Conservation (phyloP, 2,329 filamentous ascomycete genomes). For the Pezicula neosporulosa region DNA sequence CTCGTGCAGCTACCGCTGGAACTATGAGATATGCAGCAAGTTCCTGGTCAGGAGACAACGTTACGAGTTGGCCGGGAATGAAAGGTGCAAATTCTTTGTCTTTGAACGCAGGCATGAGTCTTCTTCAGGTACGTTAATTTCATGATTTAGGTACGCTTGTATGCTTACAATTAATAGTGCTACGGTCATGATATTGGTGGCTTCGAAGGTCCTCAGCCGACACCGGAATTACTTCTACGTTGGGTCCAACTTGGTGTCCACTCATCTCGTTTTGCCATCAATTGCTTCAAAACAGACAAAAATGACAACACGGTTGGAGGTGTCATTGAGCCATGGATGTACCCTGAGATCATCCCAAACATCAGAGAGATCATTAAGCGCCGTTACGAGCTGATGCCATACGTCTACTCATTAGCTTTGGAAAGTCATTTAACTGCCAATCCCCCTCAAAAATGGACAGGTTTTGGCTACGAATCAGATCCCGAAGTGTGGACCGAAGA, state of each 20-base stretch:
- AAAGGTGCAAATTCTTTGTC: slow-evolving; percentile 68
- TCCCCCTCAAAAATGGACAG: slow-evolving; percentile 68
- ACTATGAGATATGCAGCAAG: slow-evolving; percentile 69
- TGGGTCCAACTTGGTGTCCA: slow-evolving; percentile 72
- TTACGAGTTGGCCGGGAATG: slow-evolving; percentile 72
- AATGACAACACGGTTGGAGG: slow-evolving; percentile 65
- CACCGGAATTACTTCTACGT: slow-evolving; percentile 65
- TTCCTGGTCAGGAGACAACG: slow-evolving; percentile 73
- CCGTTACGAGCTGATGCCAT: slow-evolving; percentile 69
- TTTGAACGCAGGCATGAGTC: slow-evolving; percentile 63
- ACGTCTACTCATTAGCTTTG: slow-evolving; percentile 64
- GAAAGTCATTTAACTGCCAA: slow-evolving; percentile 57
- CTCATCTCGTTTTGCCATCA: slow-evolving; percentile 70
- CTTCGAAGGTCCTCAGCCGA: slow-evolving; percentile 71
- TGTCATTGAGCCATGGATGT: slow-evolving; percentile 78
- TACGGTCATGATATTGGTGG: slow-evolving; percentile 74
- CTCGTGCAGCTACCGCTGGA: slow-evolving; percentile 66
- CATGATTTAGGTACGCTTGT: neutral
- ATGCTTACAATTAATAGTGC: slow-evolving; percentile 36
- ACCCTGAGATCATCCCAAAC: slow-evolving; percentile 60
- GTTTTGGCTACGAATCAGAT: slow-evolving; percentile 69
- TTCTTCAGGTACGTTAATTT: slow-evolving; percentile 49
- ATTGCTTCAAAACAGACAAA: slow-evolving; percentile 71
- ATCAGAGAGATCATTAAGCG: slow-evolving; percentile 65
- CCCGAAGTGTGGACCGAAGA: slow-evolving; percentile 60